phyloP scores from a whole-genome alignment of 2,329 filamentous ascomycete genomes.

The Colletotrichum costaricense region DNA sequence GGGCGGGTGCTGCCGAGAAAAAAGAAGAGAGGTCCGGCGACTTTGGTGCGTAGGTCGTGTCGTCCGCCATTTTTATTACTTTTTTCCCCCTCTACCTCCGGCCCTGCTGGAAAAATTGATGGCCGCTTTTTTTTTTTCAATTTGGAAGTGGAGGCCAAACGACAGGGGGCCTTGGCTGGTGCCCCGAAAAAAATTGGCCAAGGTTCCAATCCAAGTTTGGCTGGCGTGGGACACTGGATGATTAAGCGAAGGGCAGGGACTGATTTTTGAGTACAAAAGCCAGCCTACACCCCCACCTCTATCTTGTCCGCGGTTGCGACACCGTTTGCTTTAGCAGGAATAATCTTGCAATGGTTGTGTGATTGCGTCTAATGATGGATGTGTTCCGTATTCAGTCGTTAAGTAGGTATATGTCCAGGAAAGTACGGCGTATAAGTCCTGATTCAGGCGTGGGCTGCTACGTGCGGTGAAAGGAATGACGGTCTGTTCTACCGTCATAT shows the following conservation, averaged over 20 bases:
- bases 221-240: constrained; percentile 23
- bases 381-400: background rate
- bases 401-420: background rate
- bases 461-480: constrained; percentile 11
- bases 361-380: background rate
- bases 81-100: constrained; percentile 6
- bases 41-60: constrained; percentile 65
- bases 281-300: background rate
- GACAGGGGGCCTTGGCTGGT: constrained; percentile 22
- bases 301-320: background rate
- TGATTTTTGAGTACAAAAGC: constrained; percentile 18
- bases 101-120: constrained; percentile 28
- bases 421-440: background rate
- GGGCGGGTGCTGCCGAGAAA: constrained; percentile 51
- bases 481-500: constrained; percentile 18
- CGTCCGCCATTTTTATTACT: constrained; percentile 55
- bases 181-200: background rate
- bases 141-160: constrained; percentile 13
- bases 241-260: constrained; percentile 33
- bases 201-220: constrained; percentile 11
- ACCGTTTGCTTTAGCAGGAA: background rate
- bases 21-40: constrained; percentile 70
- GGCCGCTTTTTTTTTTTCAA: constrained; percentile 23
- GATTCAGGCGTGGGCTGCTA: constrained; percentile 10
- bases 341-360: background rate